phyloP scores from a whole-genome alignment of 2,329 filamentous ascomycete species.

The Penicillium paneum region DNA sequence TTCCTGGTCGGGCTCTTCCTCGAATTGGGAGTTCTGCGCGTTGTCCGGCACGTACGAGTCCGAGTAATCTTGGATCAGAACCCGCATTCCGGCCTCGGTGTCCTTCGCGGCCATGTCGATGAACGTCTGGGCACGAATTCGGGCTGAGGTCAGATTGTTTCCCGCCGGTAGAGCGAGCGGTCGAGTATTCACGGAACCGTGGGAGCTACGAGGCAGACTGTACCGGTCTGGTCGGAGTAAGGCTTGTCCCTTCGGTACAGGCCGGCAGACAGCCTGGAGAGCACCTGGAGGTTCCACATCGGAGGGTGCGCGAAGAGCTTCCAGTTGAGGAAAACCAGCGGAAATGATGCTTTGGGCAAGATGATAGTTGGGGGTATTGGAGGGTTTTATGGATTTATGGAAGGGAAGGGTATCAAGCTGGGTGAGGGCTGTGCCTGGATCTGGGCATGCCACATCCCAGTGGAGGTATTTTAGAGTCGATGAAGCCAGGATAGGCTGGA shows the following conservation, averaged over 20 bases:
- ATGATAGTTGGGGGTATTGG: constrained; percentile 42
- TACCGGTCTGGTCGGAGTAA: constrained; percentile 41
- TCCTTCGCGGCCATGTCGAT: constrained; percentile 45
- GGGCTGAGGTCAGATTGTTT: constrained; percentile 45
- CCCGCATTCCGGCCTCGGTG: constrained; percentile 39
- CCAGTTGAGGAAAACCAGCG: constrained; percentile 42
- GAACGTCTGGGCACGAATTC: constrained; percentile 46
- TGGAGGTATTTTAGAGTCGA: constrained; percentile 52
- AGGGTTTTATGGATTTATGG: constrained; percentile 31
- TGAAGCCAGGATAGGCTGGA: constrained; percentile 50
- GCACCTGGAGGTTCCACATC: constrained; percentile 45
- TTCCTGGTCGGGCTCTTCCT: constrained; percentile 33
- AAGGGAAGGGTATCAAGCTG: constrained; percentile 40
- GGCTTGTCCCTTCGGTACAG: constrained; percentile 38
- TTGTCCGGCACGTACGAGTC: constrained; percentile 37
- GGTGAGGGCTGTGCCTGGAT: constrained; percentile 36
- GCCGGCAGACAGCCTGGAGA: constrained; percentile 44
- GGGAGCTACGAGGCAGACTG: constrained; percentile 42
- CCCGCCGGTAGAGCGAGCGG: constrained; percentile 42
- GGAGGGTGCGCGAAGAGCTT: constrained; percentile 42
- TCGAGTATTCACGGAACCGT: constrained; percentile 41
- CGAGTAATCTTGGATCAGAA: constrained; percentile 44
- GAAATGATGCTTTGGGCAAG: constrained; percentile 45
- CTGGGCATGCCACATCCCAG: constrained; percentile 52
- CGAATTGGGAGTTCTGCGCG: constrained; percentile 27